Percentiles rank a stretch among this genome's conserved stretches.
These are phyloP conservation scores for Mycena capillaripes DNA, from an alignment of 768 basidiomycete species.

Conservation along the genomic window DNA sequence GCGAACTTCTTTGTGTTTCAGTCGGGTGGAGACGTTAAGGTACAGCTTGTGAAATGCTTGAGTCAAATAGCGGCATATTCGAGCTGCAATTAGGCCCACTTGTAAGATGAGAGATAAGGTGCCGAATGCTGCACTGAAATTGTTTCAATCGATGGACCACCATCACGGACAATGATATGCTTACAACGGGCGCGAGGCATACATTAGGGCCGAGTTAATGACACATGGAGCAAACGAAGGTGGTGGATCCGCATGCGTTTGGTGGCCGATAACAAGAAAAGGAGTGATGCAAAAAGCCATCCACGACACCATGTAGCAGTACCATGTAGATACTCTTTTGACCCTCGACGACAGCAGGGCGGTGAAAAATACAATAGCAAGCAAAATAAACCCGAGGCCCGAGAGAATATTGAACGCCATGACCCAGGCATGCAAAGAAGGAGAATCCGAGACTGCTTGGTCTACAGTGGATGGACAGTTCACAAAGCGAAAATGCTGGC, in stretches of 20 bases:
- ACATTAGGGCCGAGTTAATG: slow-evolving; percentile 26
- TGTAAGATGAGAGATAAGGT: slow-evolving; percentile 26
- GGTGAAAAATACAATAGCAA: slow-evolving; percentile 14
- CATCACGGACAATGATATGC: not conserved
- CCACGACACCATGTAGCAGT: slow-evolving; percentile 20
- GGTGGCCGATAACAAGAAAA: slow-evolving; percentile 26
- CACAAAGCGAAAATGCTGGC: too few relatives aligned
- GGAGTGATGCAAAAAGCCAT: slow-evolving; percentile 24
- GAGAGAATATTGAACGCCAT: slow-evolving; percentile 25
- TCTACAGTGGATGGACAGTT: not conserved
- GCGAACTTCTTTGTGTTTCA: slow-evolving; percentile 6
- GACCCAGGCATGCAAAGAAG: slow-evolving; percentile 3
- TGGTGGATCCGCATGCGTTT: slow-evolving; percentile 15
- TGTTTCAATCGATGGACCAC: not conserved
- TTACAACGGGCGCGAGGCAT: slow-evolving; percentile 29
- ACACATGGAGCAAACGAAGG: slow-evolving; percentile 18
- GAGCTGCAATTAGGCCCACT: not conserved
- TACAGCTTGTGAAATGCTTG: slow-evolving; percentile 5
- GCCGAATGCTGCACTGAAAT: slow-evolving; percentile 15
- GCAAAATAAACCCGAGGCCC: slow-evolving; percentile 16
- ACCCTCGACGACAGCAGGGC: slow-evolving; percentile 17
- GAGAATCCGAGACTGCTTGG: not conserved
- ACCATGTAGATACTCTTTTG: slow-evolving; percentile 26
- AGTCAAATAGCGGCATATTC: not conserved
- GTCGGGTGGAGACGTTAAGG: slow-evolving; percentile 20